Conservation (phyloP, 2,329 filamentous ascomycete species). For the Claviceps arundinis region DNA sequence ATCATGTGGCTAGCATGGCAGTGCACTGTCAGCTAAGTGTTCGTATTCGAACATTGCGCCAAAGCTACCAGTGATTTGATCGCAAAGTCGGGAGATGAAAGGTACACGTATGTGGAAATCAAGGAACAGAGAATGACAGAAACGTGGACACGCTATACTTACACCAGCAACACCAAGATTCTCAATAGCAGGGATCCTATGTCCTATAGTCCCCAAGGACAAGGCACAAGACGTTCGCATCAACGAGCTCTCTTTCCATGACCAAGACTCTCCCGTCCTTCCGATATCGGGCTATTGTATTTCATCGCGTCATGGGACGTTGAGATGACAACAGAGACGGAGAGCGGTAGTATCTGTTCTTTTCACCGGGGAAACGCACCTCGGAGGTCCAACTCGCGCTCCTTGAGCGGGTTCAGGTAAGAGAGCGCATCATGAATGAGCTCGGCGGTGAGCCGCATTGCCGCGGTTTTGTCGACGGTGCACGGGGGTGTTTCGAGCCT, state of each 20-base stretch:
- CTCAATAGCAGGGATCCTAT: constrained; percentile 95
- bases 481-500: too few relatives aligned
- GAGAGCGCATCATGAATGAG: constrained; percentile 89
- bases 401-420: constrained; percentile 96
- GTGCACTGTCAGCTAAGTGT: too few relatives aligned
- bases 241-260: constrained; percentile 52
- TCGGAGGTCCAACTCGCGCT: constrained; percentile 98
- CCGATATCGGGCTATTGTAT: background rate
- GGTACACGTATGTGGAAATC: background rate
- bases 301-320: background rate
- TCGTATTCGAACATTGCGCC: too few relatives aligned
- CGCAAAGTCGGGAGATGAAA: background rate
- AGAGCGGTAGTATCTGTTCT: constrained; percentile 84
- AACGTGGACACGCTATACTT: constrained; percentile 24
- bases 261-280: constrained; percentile 30
- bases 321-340: constrained; percentile 5
- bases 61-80: too few relatives aligned
- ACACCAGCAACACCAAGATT: constrained; percentile 92
- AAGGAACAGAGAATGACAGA: background rate
- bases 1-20: constrained; percentile 62
- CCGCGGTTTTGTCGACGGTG: constrained; percentile 7
- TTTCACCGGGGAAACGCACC: constrained; percentile 62
- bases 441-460: constrained; percentile 91
- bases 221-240: constrained; percentile 46
- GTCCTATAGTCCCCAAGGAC: constrained; percentile 52